phyloP scores from a whole-genome alignment of 2,329 filamentous ascomycete species.

The Colletotrichum sp. region DNA sequence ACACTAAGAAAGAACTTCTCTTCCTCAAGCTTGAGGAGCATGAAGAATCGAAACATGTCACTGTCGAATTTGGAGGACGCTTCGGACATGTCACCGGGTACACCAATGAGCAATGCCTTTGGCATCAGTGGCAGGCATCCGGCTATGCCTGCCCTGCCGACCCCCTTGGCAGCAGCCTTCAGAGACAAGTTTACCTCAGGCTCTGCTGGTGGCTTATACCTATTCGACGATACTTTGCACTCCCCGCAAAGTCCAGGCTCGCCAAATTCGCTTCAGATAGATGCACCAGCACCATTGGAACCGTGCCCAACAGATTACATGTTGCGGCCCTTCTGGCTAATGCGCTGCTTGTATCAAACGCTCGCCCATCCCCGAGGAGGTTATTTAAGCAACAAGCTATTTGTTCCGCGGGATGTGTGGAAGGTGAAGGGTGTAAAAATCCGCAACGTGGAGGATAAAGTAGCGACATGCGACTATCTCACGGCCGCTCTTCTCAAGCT shows the following conservation, averaged over 20 bases:
- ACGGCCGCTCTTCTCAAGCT: conserved; percentile 89
- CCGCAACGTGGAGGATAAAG: conserved; percentile 90
- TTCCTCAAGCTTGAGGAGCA: conserved; percentile 71
- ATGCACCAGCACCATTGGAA: conserved; percentile 81
- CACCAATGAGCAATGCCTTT: conserved; percentile 75
- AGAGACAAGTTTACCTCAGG: conserved; percentile 61
- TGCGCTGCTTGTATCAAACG: conserved; percentile 93
- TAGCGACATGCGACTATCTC: conserved; percentile 87
- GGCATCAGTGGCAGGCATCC: conserved; percentile 52
- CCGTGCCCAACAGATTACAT: conserved; percentile 89
- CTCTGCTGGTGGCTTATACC: conserved; percentile 71
- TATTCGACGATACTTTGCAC: conserved; percentile 87
- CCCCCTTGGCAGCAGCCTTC: conserved; percentile 69
- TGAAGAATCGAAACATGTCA: conserved; percentile 78
- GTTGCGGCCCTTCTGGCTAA: conserved; percentile 96
- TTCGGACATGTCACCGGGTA: conserved; percentile 73
- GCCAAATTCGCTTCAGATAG: conserved; percentile 64
- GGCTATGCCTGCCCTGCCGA: conserved; percentile 69
- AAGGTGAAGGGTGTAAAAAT: conserved; percentile 92
- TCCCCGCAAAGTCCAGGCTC: conserved; percentile 67
- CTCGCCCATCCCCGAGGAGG: conserved; percentile 90
- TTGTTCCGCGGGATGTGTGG: conserved; percentile 93
- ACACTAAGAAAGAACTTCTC: conserved; percentile 72
- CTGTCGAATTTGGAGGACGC: conserved; percentile 64
- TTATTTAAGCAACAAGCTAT: conserved; percentile 89